These are phyloP conservation scores for Hypoxylon sp. DNA, from an alignment of 2,329 filamentous ascomycete genomes.

Conservation along the genomic window DNA sequence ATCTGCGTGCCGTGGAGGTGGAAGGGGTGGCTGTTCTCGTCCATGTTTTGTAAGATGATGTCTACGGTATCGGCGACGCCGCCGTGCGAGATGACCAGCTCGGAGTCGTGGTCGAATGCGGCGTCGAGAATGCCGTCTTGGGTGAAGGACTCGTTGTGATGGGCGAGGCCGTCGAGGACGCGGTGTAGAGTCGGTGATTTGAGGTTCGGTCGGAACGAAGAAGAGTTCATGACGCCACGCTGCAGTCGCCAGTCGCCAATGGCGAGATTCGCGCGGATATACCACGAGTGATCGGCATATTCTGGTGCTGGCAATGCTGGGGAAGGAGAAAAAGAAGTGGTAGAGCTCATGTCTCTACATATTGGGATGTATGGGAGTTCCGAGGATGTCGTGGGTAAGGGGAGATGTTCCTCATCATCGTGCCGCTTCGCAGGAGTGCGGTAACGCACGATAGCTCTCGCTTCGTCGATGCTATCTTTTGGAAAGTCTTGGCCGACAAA, in stretches of 20 bases:
- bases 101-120: conserved; percentile 56
- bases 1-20: conserved; percentile 74
- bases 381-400: conserved; percentile 55
- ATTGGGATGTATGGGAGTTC: conserved; percentile 53
- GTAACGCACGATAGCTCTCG: conserved; percentile 64
- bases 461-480: conserved; percentile 58
- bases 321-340: conserved; percentile 57
- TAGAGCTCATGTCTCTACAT: conserved; percentile 64
- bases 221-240: conserved; percentile 69
- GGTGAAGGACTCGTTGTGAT: conserved; percentile 59
- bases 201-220: conserved; percentile 63
- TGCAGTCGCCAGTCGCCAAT: conserved; percentile 69
- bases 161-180: conserved; percentile 58
- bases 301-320: conserved; percentile 57
- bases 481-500: conserved; percentile 64
- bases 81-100: conserved; percentile 68
- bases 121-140: conserved; percentile 65
- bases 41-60: conserved; percentile 71
- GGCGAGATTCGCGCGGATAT: conserved; percentile 68
- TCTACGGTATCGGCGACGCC: conserved; percentile 62
- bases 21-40: conserved; percentile 72
- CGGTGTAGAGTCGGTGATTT: conserved; percentile 63
- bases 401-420: conserved; percentile 24
- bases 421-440: conserved; percentile 25
- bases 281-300: conserved; percentile 63